These are phyloP conservation scores for Mimosa bimucronata DNA, from an alignment of 306 rosid genomes.

Conservation along the genomic window DNA sequence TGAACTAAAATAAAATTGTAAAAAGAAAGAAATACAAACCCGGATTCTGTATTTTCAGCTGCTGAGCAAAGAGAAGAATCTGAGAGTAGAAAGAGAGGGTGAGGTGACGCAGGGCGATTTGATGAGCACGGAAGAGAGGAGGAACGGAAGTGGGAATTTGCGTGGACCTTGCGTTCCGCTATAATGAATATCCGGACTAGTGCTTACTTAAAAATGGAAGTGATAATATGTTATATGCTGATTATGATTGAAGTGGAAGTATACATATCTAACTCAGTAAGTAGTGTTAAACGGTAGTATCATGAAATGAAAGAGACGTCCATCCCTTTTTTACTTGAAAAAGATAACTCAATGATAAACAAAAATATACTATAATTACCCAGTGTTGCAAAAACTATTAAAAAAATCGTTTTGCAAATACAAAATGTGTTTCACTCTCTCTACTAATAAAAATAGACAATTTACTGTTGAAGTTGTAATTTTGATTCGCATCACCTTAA, in stretches of 20 bases:
- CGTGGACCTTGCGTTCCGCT: background rate
- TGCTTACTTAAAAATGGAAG: background rate
- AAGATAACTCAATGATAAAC: background rate
- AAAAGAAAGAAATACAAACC: slow-evolving; percentile 30
- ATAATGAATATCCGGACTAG: background rate
- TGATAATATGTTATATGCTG: background rate
- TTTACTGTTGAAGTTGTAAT: too few species aligned
- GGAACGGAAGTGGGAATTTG: background rate
- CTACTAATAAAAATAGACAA: background rate
- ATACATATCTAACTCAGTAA: too few species aligned
- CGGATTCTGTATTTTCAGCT: background rate
- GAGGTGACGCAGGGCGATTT: background rate
- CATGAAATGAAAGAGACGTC: background rate
- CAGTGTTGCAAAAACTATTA: background rate
- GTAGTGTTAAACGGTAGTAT: too few species aligned
- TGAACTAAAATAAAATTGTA: background rate
- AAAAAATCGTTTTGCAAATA: too few species aligned
- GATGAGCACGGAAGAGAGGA: background rate
- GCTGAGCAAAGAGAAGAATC: background rate
- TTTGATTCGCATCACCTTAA: background rate
- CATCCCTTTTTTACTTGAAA: too few species aligned
- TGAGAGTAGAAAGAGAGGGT: background rate
- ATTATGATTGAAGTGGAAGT: background rate
- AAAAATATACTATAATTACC: too few species aligned
- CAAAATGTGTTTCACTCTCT: background rate